Evolutionary conservation across 768 basidiomycete genomes (phyloP).

Genomic region (Suillus lakei): DNA sequence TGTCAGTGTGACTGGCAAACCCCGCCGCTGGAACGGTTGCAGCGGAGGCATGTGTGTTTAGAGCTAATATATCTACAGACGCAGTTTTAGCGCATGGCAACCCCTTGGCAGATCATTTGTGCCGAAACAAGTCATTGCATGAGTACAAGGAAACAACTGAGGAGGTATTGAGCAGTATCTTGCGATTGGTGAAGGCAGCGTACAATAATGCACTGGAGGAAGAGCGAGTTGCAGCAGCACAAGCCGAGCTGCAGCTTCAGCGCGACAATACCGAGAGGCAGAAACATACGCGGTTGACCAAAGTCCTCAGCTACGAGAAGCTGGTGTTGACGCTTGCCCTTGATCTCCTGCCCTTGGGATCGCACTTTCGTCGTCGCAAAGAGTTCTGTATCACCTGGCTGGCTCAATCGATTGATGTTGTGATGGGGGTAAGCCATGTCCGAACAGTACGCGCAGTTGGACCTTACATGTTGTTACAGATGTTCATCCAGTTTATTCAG

Average conservation of each 20-base stretch:
- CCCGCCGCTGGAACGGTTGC: background rate
- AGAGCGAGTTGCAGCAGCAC: background rate
- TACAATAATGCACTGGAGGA: background rate
- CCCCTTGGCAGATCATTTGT: background rate
- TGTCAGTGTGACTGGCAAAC: no score
- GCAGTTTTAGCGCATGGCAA: background rate
- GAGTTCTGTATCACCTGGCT: background rate
- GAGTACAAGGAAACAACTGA: background rate
- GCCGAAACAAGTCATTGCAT: background rate
- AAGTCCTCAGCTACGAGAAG: background rate
- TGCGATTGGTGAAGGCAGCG: background rate
- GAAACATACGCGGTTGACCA: background rate
- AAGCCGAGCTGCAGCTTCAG: background rate
- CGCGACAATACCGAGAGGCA: background rate
- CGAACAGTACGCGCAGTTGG: background rate
- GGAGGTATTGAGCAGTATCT: background rate
- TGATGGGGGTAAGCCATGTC: background rate
- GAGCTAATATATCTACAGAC: background rate
- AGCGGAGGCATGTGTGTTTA: background rate
- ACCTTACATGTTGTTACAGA: background rate
- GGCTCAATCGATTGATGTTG: background rate
- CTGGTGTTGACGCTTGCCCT: background rate
- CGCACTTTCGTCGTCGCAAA: background rate
- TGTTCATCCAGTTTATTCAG: background rate
- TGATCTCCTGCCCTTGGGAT: background rate